These are phyloP conservation scores for Moricandia moricandioides DNA, from an alignment of 345 rosid genomes.

Conservation along the genomic window DNA sequence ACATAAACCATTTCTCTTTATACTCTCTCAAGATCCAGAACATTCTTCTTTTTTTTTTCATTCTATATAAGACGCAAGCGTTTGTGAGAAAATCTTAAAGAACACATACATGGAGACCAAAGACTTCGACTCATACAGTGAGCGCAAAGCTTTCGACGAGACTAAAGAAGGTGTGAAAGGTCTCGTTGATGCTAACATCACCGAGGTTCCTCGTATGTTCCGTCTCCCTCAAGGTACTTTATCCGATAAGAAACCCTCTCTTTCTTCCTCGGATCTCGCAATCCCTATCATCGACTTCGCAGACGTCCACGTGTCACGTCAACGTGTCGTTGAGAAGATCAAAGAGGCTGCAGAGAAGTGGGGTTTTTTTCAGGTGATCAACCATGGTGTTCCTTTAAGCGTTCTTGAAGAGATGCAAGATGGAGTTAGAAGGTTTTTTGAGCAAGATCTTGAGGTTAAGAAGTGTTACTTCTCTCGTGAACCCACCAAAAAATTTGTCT, in stretches of 20 bases:
- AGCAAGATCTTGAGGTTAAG: slow-evolving; percentile 42
- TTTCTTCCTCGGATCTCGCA: not conserved
- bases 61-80: not conserved
- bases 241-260: not conserved
- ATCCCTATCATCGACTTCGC: slow-evolving; percentile 47
- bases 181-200: not conserved
- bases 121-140: not conserved
- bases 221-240: slow-evolving; percentile 6
- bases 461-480: slow-evolving; percentile 39
- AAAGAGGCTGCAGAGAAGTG: slow-evolving; percentile 37
- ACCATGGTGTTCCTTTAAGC: slow-evolving; percentile 44
- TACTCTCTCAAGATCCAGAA: not conserved
- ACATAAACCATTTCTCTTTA: not conserved
- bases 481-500: slow-evolving; percentile 25
- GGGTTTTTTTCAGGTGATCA: slow-evolving; percentile 53
- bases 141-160: slow-evolving; percentile 31
- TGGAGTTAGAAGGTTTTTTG: slow-evolving; percentile 33
- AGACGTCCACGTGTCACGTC: slow-evolving; percentile 10
- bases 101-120: slow-evolving; percentile 4
- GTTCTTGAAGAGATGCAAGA: slow-evolving; percentile 37
- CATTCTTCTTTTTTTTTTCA: not conserved
- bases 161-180: slow-evolving; percentile 35
- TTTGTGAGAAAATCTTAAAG: not conserved
- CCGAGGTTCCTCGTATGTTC: slow-evolving; percentile 36
- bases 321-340: slow-evolving; percentile 25